Base-by-base conservation (phyloP, 1,139 yeast genomes). In the Pneumocystis jirovecii region DNA sequence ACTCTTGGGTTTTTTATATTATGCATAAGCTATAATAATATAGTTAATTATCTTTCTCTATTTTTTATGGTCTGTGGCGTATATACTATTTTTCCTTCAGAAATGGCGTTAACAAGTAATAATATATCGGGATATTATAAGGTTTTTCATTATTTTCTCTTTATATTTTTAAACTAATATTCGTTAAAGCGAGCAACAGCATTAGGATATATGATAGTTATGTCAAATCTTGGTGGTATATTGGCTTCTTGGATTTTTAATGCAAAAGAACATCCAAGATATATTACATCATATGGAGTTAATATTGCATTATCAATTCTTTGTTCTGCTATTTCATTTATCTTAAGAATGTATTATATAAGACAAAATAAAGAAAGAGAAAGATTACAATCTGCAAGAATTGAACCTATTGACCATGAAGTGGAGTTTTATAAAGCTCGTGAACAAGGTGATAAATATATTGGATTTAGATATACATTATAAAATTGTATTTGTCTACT, bases 201-300 rank as follows among this genome's bases (percentile, higher is more conserved):
- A 19, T 17, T 64, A 61, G 65, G 40, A 12, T 21, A 25, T 39
- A 62, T 62, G 62, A 62, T 64, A 42, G 65, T 64, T 61, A 44
- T 60, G 60, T 40, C 65, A 31, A 64, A 64, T 45, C 50, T 61
- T 6, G 65, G 65, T 19, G 65, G 65, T 31, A 60, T 64, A 31
- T 60, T 61, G 21, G 40, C 34, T 31, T 31, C 34, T 31, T 31
- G 34, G 34, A 5, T 31, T 31, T 31, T 31, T 31, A 31, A 31
- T 31, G 34, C 34, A 31, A 31, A 31, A 3, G 34, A 31, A 5
- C 34, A 31, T 31, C 34, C 34, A 31, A 39, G 37, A 21, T 63
- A 63, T 44, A 21, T 21, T 44, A 44, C 7, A 8, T 19, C 56
- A 6, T 44, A 21, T 21, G 1, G 3, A 2, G 19, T 44, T 44